Evolutionary conservation across 805 yeast species (phyloP).

Genomic region (Spathaspora girioi): DNA sequence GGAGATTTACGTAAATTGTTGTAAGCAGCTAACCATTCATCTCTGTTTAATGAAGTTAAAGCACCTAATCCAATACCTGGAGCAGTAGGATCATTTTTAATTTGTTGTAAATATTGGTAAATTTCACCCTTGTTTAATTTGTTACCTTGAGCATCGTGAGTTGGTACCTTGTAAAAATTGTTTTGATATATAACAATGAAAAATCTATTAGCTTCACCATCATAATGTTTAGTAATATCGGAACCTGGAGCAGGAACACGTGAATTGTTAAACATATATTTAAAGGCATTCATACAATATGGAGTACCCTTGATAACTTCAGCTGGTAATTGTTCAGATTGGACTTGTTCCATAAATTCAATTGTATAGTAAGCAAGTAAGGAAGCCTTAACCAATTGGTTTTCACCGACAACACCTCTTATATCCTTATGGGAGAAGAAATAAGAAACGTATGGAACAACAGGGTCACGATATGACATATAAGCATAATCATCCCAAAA

Average conservation of each 20-base stretch:
- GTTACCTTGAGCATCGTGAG: slow-evolving; percentile 47
- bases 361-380: slow-evolving; percentile 66
- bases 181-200: slow-evolving; percentile 72
- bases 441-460: slow-evolving; percentile 91
- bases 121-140: slow-evolving; percentile 46
- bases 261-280: slow-evolving; percentile 84
- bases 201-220: slow-evolving; percentile 53
- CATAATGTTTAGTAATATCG: slow-evolving; percentile 60
- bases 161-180: slow-evolving; percentile 69
- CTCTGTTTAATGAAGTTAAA: slow-evolving; percentile 82
- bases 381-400: slow-evolving; percentile 72
- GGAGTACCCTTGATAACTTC: slow-evolving; percentile 77
- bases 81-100: slow-evolving; percentile 36
- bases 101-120: slow-evolving; percentile 55
- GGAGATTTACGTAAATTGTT: slow-evolving; percentile 56
- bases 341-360: slow-evolving; percentile 63
- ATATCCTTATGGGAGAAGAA: slow-evolving; percentile 81
- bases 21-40: slow-evolving; percentile 67
- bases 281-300: slow-evolving; percentile 93
- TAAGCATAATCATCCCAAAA: slow-evolving; percentile 96
- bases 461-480: slow-evolving; percentile 86
- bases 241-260: slow-evolving; percentile 68
- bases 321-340: slow-evolving; percentile 71
- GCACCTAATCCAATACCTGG: slow-evolving; percentile 65
- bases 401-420: slow-evolving; percentile 51